Base-by-base conservation (phyloP, 1,284 basidiomycete species). In the Puccinia polysora region DNA sequence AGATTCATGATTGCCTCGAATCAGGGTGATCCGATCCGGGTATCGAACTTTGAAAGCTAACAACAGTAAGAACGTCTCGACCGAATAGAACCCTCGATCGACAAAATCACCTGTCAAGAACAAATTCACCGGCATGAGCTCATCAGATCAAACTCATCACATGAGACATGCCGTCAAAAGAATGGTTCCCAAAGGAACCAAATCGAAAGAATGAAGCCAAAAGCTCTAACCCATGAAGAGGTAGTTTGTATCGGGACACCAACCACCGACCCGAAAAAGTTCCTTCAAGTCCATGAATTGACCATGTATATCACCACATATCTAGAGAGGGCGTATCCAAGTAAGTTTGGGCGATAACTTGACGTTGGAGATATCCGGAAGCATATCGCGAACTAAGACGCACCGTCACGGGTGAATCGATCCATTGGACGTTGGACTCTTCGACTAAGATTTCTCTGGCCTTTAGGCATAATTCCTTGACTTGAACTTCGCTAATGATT, bases 211-310 rank as follows among this genome's bases (percentile, higher is more conserved):
- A 25, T 20, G 23, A 28, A 49, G 60, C 34, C 12, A 25, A 28
- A n/a, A 36, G 10, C n/a, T n/a, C n/a, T 23, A 20, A 93, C 92
- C 94, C 89, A 98, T 95, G 84, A 98, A 98, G 72, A 98, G 87
- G 81, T 98, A 98, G 80, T 92, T 95, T 8, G 95, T 97, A 38
- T 92, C 88, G 65, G 95, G 95, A 81, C 93, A 97, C 78, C 88
- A 87, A 14, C 95, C 94, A 30, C 95, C 96, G 40, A 96, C 88
- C 79, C 89, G 89, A 85, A 98, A 97, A 63, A 97, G 84, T 82
- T 98, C 93, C 86, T 97, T 88, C 75, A 98, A 85, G 80, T 98
- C 95, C 81, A 90, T 96, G 80, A 98, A 98, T 80, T 98, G 95
- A 12, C 95, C 95, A 79, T 98, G 95, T 67, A 98, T 98, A 82